A percentile compares a stretch with the other conserved stretches of the same genome.
These are phyloP conservation scores for Magnusiomyces magnusii DNA, from an alignment of 1,139 yeast species.

Conservation along the genomic window DNA sequence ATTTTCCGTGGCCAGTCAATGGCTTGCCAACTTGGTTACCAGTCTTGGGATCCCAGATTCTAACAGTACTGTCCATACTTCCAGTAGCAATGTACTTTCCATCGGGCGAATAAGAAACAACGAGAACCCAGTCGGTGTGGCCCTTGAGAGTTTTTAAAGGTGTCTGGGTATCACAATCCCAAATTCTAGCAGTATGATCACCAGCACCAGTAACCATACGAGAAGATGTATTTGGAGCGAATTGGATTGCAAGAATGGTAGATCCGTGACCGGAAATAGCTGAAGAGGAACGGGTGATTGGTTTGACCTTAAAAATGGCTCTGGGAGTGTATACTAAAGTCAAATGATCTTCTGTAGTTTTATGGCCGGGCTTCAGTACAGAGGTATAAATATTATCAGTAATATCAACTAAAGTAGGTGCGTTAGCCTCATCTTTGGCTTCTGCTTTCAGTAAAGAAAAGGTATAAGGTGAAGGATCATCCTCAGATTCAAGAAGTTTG, in stretches of 20 bases:
- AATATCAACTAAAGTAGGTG: conserved; percentile 53
- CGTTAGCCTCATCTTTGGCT: conserved; percentile 34
- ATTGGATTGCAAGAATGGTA: conserved; percentile 83
- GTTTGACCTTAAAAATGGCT: conserved; percentile 87
- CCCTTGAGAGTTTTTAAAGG: conserved; percentile 76
- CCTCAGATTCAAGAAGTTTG: conserved; percentile 36
- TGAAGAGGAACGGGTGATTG: conserved; percentile 85
- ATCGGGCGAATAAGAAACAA: conserved; percentile 92
- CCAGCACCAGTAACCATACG: conserved; percentile 96
- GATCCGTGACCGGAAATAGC: conserved; percentile 96
- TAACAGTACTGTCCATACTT: conserved; percentile 83
- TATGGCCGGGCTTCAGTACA: conserved; percentile 75
- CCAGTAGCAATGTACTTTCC: conserved; percentile 93
- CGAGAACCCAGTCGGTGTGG: conserved; percentile 88
- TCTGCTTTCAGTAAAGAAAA: conserved; percentile 55
- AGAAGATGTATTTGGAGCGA: conserved; percentile 85
- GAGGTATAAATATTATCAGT: conserved; percentile 69
- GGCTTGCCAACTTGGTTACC: conserved; percentile 74
- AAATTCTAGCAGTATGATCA: conserved; percentile 91
- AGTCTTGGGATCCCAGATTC: conserved; percentile 76
- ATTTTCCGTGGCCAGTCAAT: conserved; percentile 73
- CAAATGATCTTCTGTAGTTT: conserved; percentile 87
- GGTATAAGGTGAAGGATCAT: conserved; percentile 70
- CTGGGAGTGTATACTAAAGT: conserved; percentile 90
- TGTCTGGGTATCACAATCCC: conserved; percentile 97